Conservation (phyloP, 345 rosid species). For the Eucalyptus regnans region DNA sequence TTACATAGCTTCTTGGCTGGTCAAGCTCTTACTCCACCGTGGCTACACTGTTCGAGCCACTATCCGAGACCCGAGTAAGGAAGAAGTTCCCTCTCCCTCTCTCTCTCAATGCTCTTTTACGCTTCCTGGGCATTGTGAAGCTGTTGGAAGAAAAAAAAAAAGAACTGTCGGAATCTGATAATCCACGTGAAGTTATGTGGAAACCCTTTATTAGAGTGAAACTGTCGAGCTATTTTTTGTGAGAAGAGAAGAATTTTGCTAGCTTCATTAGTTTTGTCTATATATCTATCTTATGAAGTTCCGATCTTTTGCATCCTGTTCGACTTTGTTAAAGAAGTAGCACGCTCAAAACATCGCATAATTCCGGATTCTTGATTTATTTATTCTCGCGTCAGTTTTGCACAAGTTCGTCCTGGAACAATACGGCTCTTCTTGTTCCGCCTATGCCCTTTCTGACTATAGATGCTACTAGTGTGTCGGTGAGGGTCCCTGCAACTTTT, state of each 20-base stretch:
- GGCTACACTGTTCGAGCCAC: constrained; percentile 39
- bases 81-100: neutral
- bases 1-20: constrained; percentile 37
- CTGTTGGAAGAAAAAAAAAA: neutral
- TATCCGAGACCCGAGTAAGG: constrained; percentile 25
- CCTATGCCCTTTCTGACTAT: neutral
- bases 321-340: neutral
- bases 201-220: neutral
- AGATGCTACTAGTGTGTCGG: neutral
- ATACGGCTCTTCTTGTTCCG: neutral
- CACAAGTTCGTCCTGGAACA: neutral
- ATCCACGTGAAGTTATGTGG: neutral
- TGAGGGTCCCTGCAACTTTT: neutral
- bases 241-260: neutral
- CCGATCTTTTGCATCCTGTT: neutral
- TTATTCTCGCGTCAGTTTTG: neutral
- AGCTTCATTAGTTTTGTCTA: neutral
- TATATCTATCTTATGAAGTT: neutral
- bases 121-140: neutral
- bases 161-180: neutral
- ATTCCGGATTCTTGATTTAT: neutral
- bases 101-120: neutral
- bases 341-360: neutral
- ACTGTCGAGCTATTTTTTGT: neutral
- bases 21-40: constrained; percentile 30